Percentiles rank a stretch among this genome's conserved stretches.
These are phyloP conservation scores for Globisporangium okanoganense DNA, from an alignment of 352 stramenopile species.

Conservation along the genomic window DNA sequence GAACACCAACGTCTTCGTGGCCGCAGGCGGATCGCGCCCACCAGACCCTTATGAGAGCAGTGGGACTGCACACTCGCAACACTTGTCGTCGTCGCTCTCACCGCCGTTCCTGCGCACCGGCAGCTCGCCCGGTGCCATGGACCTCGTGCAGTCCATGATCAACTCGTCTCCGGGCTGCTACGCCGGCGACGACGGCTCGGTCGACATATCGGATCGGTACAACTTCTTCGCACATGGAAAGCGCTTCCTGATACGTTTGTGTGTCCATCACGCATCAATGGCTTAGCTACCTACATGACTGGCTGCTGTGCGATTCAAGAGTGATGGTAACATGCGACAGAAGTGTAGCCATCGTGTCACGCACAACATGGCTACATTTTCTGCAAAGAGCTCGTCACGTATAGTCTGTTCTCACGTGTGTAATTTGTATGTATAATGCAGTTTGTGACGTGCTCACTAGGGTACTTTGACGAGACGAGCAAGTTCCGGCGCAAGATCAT, in stretches of 20 bases:
- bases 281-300: background rate
- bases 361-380: slow-evolving; percentile 3
- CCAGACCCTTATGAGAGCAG: background rate
- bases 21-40: background rate
- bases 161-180: slow-evolving; percentile 33
- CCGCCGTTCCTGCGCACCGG: background rate
- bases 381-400: background rate
- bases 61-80: background rate
- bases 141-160: slow-evolving; percentile 13
- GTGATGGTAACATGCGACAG: background rate
- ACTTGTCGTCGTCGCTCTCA: background rate
- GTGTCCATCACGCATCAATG: background rate
- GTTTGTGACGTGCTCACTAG: slow-evolving; percentile 51
- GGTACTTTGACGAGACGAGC: slow-evolving; percentile 45
- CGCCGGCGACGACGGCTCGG: slow-evolving; percentile 45
- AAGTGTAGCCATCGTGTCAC: background rate
- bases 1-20: background rate
- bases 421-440: background rate
- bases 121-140: background rate
- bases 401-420: background rate
- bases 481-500: slow-evolving; percentile 36
- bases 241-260: slow-evolving; percentile 32
- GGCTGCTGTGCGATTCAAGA: background rate
- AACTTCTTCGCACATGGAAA: slow-evolving; percentile 58
- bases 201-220: slow-evolving; percentile 47